These are phyloP conservation scores for Botrytis fragariae DNA, from an alignment of 2,329 filamentous ascomycete genomes.

Conservation along the genomic window DNA sequence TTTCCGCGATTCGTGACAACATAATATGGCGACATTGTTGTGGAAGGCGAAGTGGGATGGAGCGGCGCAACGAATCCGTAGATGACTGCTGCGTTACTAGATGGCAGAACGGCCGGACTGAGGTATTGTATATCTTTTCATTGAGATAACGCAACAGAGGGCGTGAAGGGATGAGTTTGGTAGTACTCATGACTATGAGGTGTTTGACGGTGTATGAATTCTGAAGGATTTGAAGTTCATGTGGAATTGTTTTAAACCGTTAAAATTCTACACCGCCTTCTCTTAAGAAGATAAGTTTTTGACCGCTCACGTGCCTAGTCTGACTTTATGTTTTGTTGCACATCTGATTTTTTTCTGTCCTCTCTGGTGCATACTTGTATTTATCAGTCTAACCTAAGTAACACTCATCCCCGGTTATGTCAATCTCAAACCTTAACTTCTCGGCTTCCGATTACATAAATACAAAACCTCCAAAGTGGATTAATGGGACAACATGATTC, in stretches of 20 bases:
- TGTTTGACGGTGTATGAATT: neutral
- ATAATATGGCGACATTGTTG: slow-evolving; percentile 9
- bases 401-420: neutral
- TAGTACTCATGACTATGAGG: neutral
- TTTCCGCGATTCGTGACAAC: neutral
- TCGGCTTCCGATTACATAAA: neutral
- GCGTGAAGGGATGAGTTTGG: slow-evolving; percentile 1
- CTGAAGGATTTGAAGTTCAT: neutral
- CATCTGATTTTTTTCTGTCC: neutral
- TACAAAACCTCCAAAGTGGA: neutral
- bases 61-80: neutral
- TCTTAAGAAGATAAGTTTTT: neutral
- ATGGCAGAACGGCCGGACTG: neutral
- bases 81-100: neutral
- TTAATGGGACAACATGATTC: neutral
- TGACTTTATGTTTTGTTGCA: neutral
- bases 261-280: neutral
- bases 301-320: neutral
- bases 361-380: no score
- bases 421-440: neutral
- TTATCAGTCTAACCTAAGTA: neutral
- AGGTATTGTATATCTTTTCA: neutral
- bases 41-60: neutral
- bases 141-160: neutral
- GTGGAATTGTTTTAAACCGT: neutral